phyloP scores from a whole-genome alignment of 108 stramenopile genomes.

The Cylindrotheca closterium region DNA sequence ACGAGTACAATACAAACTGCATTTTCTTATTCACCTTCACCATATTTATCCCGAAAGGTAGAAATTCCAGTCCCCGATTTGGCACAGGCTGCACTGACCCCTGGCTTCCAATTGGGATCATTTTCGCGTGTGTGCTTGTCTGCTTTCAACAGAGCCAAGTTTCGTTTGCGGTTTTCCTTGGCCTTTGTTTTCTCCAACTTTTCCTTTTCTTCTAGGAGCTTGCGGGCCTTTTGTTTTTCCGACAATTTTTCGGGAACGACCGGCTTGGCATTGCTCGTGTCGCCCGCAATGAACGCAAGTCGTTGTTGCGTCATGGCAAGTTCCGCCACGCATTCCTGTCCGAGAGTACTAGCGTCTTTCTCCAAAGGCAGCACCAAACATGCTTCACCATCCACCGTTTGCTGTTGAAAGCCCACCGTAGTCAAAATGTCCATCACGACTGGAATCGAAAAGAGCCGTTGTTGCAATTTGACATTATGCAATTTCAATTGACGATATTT shows the following conservation, averaged over 20 bases:
- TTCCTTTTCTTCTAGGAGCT: slow-evolving; percentile 54
- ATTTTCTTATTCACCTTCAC: slow-evolving; percentile 50
- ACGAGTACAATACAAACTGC: no score
- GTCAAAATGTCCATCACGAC: slow-evolving; percentile 35
- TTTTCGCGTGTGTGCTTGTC: slow-evolving; percentile 70
- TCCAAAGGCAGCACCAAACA: not conserved
- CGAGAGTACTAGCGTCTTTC: not conserved
- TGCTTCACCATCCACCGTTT: not conserved
- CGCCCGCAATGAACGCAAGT: not conserved
- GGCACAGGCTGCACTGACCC: slow-evolving; percentile 60
- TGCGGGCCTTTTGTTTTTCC: slow-evolving; percentile 75
- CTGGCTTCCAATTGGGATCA: slow-evolving; percentile 70
- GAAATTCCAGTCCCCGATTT: slow-evolving; percentile 61
- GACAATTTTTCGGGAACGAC: slow-evolving; percentile 35
- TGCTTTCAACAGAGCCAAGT: slow-evolving; percentile 34
- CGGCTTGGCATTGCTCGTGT: slow-evolving; percentile 6
- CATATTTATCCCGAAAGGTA: slow-evolving; percentile 73
- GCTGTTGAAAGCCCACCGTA: slow-evolving; percentile 35
- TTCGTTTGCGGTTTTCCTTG: slow-evolving; percentile 43
- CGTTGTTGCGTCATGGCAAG: not conserved
- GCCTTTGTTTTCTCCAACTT: slow-evolving; percentile 45
- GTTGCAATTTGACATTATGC: slow-evolving; percentile 47
- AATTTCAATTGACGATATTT: slow-evolving; percentile 60
- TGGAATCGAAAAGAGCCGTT: slow-evolving; percentile 18
- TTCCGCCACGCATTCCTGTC: not conserved